Percentiles rank a stretch among this genome's conserved stretches.
Conservation (phyloP, 1,284 basidiomycete genomes). For the Neolentinus lepideus region DNA sequence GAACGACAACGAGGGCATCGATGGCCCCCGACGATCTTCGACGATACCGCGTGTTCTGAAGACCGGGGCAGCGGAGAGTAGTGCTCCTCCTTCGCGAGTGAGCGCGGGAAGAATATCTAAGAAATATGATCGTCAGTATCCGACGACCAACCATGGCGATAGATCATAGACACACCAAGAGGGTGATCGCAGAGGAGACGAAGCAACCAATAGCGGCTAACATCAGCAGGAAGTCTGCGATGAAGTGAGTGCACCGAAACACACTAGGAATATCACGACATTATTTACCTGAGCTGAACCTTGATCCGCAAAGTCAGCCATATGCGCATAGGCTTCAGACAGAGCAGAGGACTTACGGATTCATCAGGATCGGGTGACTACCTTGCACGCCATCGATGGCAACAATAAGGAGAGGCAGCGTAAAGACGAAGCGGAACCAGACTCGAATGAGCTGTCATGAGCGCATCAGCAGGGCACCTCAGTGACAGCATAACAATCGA, state of each 20-base stretch:
- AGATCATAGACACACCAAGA: constrained; percentile 41
- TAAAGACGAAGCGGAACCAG: constrained; percentile 63
- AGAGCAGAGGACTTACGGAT: constrained; percentile 38
- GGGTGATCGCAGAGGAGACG: constrained; percentile 66
- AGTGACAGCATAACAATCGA: constrained; percentile 4
- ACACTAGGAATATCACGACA: constrained; percentile 8
- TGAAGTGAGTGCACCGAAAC: not conserved
- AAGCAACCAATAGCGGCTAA: constrained; percentile 63
- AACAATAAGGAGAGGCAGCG: constrained; percentile 55
- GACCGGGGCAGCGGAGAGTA: constrained; percentile 32
- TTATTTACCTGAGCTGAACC: constrained; percentile 43
- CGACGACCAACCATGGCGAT: not conserved
- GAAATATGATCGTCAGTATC: not conserved
- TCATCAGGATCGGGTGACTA: constrained; percentile 38
- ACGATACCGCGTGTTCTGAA: not conserved
- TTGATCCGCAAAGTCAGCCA: constrained; percentile 16
- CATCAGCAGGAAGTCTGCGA: constrained; percentile 58
- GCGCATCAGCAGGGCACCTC: not conserved
- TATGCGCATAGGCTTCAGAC: not conserved
- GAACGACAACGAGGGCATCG: not conserved
- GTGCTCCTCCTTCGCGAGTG: constrained; percentile 52
- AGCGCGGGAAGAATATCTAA: constrained; percentile 72
- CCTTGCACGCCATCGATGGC: constrained; percentile 52
- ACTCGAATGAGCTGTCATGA: constrained; percentile 47
- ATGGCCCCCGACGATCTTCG: not conserved